A percentile compares a stretch with the other conserved stretches of the same genome.
Evolutionary conservation across 495 filamentous ascomycete species (phyloP).

Genomic region (Beverwykella pulmonaria): DNA sequence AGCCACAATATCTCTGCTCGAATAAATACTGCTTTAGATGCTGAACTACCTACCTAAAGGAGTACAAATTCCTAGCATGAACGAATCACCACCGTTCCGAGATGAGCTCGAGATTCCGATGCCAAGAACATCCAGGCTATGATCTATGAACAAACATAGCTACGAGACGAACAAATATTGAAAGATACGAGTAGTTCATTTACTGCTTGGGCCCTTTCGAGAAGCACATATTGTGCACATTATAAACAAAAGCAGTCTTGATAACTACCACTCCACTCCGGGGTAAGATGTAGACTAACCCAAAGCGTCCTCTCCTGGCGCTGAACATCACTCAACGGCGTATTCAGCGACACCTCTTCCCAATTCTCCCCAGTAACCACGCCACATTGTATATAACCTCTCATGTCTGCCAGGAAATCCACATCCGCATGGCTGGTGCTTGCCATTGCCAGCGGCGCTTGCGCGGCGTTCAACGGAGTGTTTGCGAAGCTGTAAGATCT

Average conservation of each 20-base stretch:
- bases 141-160: too few species aligned
- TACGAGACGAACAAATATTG: too few species aligned
- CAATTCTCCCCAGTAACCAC: not conserved
- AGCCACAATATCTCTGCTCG: too few species aligned
- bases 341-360: not conserved
- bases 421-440: conserved; percentile 70
- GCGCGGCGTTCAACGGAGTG: conserved; percentile 90
- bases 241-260: not conserved
- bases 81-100: not conserved
- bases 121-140: not conserved
- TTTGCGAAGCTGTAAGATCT: conserved; percentile 86
- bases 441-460: conserved; percentile 81
- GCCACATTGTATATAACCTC: not conserved
- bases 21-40: too few species aligned
- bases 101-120: not conserved
- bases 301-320: not conserved
- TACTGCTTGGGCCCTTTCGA: not conserved
- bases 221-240: not conserved
- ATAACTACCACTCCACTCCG: not conserved
- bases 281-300: not conserved
- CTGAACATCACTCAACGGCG: not conserved
- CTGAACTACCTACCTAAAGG: too few species aligned
- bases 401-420: conserved; percentile 20
- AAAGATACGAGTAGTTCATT: too few species aligned
- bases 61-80: too few species aligned